phyloP scores from a whole-genome alignment of 768 basidiomycete species.

The Suillus alpinus region DNA sequence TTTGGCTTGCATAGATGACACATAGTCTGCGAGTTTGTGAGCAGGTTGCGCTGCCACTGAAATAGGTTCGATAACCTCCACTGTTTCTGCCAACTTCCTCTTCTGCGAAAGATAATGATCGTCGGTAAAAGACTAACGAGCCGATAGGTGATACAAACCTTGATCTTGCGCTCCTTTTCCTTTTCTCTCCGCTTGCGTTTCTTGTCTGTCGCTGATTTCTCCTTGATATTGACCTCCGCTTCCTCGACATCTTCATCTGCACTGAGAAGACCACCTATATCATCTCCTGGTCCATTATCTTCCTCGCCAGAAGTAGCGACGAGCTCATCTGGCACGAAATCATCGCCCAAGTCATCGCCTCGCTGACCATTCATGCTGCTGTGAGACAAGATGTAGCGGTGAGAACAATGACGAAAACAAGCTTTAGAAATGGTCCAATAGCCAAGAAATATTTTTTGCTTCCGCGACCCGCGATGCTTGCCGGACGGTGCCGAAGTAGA shows the following conservation, averaged over 20 bases:
- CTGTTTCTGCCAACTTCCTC: constrained; percentile 54
- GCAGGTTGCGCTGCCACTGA: constrained; percentile 61
- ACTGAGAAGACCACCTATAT: constrained; percentile 40
- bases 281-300: constrained; percentile 31
- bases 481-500: neutral
- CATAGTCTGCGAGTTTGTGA: constrained; percentile 54
- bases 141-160: constrained; percentile 40
- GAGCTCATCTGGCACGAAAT: constrained; percentile 69
- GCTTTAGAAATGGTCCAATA: neutral
- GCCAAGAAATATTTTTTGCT: neutral
- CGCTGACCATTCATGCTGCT: constrained; percentile 33
- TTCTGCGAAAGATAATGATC: constrained; percentile 42
- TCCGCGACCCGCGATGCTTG: neutral
- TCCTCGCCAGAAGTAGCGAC: constrained; percentile 67
- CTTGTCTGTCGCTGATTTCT: constrained; percentile 38
- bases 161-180: constrained; percentile 70
- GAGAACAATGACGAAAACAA: constrained; percentile 6
- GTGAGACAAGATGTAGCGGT: constrained; percentile 10
- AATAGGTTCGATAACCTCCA: constrained; percentile 33
- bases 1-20: constrained; percentile 65
- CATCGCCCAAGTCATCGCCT: constrained; percentile 84
- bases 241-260: constrained; percentile 42
- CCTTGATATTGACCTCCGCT: constrained; percentile 24
- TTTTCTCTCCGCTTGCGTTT: constrained; percentile 74
- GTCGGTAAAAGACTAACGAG: constrained; percentile 9